Evolutionary conservation across 371 early-diverging fungal species (phyloP).

Genomic region (Mucor sp.): DNA sequence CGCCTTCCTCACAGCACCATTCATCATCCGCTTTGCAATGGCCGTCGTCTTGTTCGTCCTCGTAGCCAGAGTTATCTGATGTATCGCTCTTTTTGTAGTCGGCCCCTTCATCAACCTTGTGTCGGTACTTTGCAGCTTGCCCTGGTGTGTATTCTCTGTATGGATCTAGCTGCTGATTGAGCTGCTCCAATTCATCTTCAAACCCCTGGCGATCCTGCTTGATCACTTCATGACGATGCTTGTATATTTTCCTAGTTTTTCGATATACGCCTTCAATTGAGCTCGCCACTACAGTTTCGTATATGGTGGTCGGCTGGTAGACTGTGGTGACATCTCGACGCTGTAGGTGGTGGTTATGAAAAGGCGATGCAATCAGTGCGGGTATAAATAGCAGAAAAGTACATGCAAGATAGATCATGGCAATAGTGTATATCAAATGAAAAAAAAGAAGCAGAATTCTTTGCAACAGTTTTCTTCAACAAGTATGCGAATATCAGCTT

Average conservation of each 20-base stretch:
- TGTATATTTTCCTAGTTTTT: background rate
- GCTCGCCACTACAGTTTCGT: background rate
- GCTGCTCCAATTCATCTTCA: background rate
- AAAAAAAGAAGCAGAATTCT: background rate
- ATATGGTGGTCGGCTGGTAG: background rate
- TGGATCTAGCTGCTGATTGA: background rate
- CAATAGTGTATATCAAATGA: background rate
- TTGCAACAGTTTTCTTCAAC: background rate
- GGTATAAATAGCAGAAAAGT: background rate
- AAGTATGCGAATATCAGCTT: background rate
- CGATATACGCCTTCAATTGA: background rate
- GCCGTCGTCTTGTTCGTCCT: background rate
- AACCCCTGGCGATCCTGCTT: background rate
- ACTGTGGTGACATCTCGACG: background rate
- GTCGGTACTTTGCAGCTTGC: background rate
- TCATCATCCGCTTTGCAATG: background rate
- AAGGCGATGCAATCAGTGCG: background rate
- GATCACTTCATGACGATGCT: background rate
- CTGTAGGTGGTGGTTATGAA: background rate
- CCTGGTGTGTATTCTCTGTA: background rate
- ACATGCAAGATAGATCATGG: background rate
- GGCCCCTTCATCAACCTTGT: background rate
- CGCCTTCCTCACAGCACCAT: background rate
- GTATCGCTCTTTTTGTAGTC: background rate
- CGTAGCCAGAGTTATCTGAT: background rate